phyloP scores from a whole-genome alignment of 129 eudicot species.

The Smallanthus sonchifolius region DNA sequence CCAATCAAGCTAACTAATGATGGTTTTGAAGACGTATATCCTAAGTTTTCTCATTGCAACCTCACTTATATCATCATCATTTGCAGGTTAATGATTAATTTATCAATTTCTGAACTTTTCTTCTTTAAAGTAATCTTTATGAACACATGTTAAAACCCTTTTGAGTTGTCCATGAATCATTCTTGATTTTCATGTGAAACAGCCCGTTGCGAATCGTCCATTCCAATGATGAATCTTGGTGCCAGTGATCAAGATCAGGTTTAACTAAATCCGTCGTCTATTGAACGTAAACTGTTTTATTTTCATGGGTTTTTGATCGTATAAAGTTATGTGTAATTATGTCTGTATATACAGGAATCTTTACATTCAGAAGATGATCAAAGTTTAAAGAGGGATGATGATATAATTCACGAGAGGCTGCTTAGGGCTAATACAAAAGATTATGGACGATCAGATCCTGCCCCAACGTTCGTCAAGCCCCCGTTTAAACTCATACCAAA shows the following conservation, averaged over 20 bases:
- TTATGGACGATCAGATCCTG: conserved; percentile 85
- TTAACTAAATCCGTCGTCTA: not conserved
- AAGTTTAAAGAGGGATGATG: conserved; percentile 22
- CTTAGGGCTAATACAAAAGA: conserved; percentile 61
- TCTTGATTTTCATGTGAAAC: conserved; percentile 11
- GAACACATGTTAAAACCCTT: conserved; percentile 11
- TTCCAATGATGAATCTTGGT: conserved; percentile 24
- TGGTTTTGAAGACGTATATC: conserved; percentile 46
- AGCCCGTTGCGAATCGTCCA: conserved; percentile 37
- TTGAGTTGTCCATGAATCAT: conserved; percentile 12
- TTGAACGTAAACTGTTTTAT: not conserved
- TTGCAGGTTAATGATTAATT: conserved; percentile 48
- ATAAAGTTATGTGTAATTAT: not conserved
- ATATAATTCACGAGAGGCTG: conserved; percentile 59
- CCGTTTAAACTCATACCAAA: conserved; percentile 89
- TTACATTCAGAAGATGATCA: conserved; percentile 30
- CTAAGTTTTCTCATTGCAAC: conserved; percentile 57
- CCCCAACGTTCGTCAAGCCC: conserved; percentile 73
- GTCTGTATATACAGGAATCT: conserved; percentile 22
- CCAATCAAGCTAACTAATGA: conserved; percentile 19
- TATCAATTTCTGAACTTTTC: not conserved
- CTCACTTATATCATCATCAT: conserved; percentile 58
- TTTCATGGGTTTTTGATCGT: not conserved
- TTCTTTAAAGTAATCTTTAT: conserved; percentile 13
- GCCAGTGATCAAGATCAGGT: conserved; percentile 24